These are phyloP conservation scores for Kwoniella shivajii DNA, from an alignment of 1,284 basidiomycete species.

Conservation along the genomic window DNA sequence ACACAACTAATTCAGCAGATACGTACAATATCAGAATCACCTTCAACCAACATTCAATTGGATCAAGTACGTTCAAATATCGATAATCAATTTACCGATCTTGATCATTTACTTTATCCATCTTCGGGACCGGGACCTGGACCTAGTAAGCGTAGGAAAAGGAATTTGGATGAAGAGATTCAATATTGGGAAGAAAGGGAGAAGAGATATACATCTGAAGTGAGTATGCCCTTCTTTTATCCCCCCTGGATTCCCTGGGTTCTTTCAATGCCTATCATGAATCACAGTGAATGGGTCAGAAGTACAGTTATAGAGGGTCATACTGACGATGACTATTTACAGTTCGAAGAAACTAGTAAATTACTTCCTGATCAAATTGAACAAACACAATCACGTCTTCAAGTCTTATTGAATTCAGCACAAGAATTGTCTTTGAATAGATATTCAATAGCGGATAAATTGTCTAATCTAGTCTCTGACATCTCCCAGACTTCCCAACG, in stretches of 20 bases:
- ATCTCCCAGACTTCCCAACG: constrained; percentile 16
- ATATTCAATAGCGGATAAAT: constrained; percentile 59
- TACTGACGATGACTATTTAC: too few relatives aligned
- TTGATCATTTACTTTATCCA: constrained; percentile 27
- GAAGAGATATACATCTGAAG: constrained; percentile 25
- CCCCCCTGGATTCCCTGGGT: background rate
- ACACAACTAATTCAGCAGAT: constrained; percentile 17
- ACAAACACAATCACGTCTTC: constrained; percentile 32
- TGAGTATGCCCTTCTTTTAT: constrained; percentile 16
- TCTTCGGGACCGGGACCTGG: constrained; percentile 14
- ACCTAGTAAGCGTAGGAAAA: constrained; percentile 13
- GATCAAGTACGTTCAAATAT: constrained; percentile 33
- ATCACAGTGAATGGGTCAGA: background rate
- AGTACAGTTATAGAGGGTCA: too few relatives aligned
- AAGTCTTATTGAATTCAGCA: constrained; percentile 60
- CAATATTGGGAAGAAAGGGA: constrained; percentile 38
- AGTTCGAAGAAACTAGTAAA: constrained; percentile 34
- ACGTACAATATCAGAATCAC: constrained; percentile 14
- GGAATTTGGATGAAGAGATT: constrained; percentile 40
- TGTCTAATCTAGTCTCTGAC: constrained; percentile 38
- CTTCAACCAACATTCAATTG: constrained; percentile 9
- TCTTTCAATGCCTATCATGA: background rate
- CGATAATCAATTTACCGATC: constrained; percentile 36
- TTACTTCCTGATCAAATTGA: constrained; percentile 37
- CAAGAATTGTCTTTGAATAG: constrained; percentile 73